These are phyloP conservation scores for Dissophora ornata DNA, from an alignment of 192 early-diverging fungal genomes.

Conservation along the genomic window DNA sequence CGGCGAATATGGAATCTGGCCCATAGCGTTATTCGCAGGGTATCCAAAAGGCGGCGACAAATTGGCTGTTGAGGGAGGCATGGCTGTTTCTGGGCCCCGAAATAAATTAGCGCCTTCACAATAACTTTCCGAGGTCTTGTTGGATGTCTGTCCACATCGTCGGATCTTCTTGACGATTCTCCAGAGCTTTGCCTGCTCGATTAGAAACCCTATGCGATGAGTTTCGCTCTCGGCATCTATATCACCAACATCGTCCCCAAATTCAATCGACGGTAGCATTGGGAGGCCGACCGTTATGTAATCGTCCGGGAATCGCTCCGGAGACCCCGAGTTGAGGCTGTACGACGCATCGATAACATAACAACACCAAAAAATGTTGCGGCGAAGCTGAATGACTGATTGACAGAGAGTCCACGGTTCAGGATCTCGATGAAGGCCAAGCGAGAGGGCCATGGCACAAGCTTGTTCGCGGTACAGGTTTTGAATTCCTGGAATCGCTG, in stretches of 20 bases:
- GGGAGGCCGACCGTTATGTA: slow-evolving; percentile 45
- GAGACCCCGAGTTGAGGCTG: slow-evolving; percentile 39
- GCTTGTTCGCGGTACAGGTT: slow-evolving; percentile 51
- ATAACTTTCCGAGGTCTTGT: slow-evolving; percentile 21
- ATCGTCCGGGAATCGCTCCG: slow-evolving; percentile 47
- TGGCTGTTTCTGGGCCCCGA: not conserved
- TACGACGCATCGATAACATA: slow-evolving; percentile 52
- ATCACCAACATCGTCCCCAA: slow-evolving; percentile 44
- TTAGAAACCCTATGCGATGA: slow-evolving; percentile 38
- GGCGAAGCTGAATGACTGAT: slow-evolving; percentile 44
- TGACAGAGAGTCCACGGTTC: slow-evolving; percentile 50
- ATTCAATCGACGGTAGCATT: slow-evolving; percentile 21
- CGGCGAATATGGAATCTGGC: slow-evolving; percentile 3
- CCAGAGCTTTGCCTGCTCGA: slow-evolving; percentile 57
- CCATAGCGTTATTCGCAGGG: not conserved
- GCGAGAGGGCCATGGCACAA: slow-evolving; percentile 50
- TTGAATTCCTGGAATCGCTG: slow-evolving; percentile 40
- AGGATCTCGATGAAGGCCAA: slow-evolving; percentile 45
- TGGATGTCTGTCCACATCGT: slow-evolving; percentile 48
- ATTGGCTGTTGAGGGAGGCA: not conserved
- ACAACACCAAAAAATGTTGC: slow-evolving; percentile 54
- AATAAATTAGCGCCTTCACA: slow-evolving; percentile 26
- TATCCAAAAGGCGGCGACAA: slow-evolving; percentile 1
- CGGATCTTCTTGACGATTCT: slow-evolving; percentile 54
- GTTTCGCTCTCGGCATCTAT: slow-evolving; percentile 40